Evolutionary conservation across 2,329 filamentous ascomycete genomes (phyloP), one percentile per base, ranked within the genome.

Genomic region (Scedosporium minutisporum): DNA sequence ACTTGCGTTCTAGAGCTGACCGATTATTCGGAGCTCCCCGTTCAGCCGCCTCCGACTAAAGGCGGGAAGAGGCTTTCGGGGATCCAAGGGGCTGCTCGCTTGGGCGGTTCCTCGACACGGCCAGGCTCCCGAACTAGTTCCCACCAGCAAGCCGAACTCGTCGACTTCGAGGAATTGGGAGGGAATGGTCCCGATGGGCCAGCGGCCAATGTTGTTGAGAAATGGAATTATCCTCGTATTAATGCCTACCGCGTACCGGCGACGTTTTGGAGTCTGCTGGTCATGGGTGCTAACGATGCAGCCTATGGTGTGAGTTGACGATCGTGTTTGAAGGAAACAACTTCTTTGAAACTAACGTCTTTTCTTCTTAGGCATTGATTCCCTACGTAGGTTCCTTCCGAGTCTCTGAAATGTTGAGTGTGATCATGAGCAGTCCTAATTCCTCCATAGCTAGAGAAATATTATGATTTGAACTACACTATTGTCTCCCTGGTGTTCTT

Each of bases 261-360:
- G 0, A 81, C 84, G 3, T 84, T 87, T 67, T 84, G 82, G 72
- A 80, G 81, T 4, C 85, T 90, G 66, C 74, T 86, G 21, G 76
- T 89, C 38, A 83, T 88, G 77, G 88, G 88, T 6, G 81, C 87
- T 75, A 88, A 88, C 67, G 88, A 91, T 73, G 87, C 82, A 9
- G 82, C 83, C 25, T 79, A 85, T 55, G 87, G 87, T 51, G 84
- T 85, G 76, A 71, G 79, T 77, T 38, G 10, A 38, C 9, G 33
- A 14, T 38, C 33, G 33, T 3, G 33, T 4, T 6, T 3, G 33
- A 38, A 38, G 53, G 33, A 57, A 16, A 57, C 4, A 18, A n/a
- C 29, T 21, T 14, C 18, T 21, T n/a, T n/a, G 6, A 18, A 38
- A 41, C 12, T 38, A 7, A n/a, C 16, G 4, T 23, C 16, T 48